Evolutionary conservation across 2,329 filamentous ascomycete genomes (phyloP).

Genomic region (Colletotrichum sp.): DNA sequence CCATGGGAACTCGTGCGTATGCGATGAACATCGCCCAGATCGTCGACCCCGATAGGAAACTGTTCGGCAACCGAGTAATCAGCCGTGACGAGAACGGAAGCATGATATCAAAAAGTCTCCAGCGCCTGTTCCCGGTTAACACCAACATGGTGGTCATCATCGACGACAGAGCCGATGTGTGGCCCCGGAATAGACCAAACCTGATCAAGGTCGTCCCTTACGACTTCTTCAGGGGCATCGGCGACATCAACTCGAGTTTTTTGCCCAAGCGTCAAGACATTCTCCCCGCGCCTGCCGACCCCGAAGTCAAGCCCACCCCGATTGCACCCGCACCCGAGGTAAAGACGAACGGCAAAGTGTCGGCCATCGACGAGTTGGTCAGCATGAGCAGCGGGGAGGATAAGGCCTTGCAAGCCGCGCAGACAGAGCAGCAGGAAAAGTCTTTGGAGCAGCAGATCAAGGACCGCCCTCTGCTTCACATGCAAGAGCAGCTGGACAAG

Average conservation of each 20-base stretch:
- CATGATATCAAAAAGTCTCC: slow-evolving; percentile 87
- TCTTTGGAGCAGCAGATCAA: slow-evolving; percentile 86
- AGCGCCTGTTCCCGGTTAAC: slow-evolving; percentile 92
- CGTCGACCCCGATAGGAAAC: slow-evolving; percentile 85
- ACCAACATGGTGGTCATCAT: slow-evolving; percentile 99
- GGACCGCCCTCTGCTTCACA: slow-evolving; percentile 86
- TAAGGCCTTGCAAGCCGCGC: slow-evolving; percentile 70
- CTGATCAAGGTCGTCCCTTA: slow-evolving; percentile 95
- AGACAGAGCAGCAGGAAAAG: slow-evolving; percentile 86
- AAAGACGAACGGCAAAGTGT: slow-evolving; percentile 25
- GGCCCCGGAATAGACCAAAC: slow-evolving; percentile 88
- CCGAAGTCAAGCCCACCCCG: not conserved
- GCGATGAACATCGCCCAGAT: slow-evolving; percentile 90
- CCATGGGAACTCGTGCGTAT: slow-evolving; percentile 98
- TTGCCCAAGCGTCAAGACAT: slow-evolving; percentile 77
- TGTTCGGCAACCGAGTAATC: slow-evolving; percentile 94
- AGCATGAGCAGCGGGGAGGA: slow-evolving; percentile 77
- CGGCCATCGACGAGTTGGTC: slow-evolving; percentile 76
- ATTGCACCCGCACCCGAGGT: not conserved
- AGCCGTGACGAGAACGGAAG: slow-evolving; percentile 97
- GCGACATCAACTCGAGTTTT: slow-evolving; percentile 98
- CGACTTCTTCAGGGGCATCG: slow-evolving; percentile 97
- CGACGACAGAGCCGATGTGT: slow-evolving; percentile 95
- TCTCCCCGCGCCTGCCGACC: slow-evolving; percentile 31
- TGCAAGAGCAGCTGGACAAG: slow-evolving; percentile 90